phyloP scores from a whole-genome alignment of 2,329 filamentous ascomycete genomes.

The Aspergillus unguis region DNA sequence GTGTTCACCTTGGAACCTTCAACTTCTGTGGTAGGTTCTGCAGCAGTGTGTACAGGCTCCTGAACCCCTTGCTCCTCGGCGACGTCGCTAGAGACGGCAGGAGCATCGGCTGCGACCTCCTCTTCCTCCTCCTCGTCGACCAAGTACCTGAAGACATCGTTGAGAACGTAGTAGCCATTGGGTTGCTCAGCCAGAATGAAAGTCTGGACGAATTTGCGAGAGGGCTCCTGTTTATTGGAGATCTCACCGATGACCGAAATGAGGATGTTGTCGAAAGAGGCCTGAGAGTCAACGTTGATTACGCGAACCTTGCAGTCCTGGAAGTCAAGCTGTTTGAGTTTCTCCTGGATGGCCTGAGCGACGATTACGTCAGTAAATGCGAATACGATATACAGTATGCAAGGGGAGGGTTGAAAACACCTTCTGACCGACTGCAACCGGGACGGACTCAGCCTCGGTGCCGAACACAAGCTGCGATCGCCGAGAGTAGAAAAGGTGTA shows the following conservation, averaged over 20 bases:
- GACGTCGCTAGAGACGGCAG: constrained; percentile 45
- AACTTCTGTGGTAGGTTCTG: constrained; percentile 17
- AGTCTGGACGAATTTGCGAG: constrained; percentile 96
- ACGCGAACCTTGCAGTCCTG: constrained; percentile 98
- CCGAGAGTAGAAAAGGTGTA: constrained; percentile 95
- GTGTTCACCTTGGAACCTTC: constrained; percentile 33
- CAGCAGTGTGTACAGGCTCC: constrained; percentile 24
- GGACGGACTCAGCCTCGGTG: constrained; percentile 81
- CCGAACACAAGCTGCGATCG: constrained; percentile 93
- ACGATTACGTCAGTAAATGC: constrained; percentile 14
- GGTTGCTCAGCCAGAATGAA: constrained; percentile 96
- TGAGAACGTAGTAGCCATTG: constrained; percentile 96
- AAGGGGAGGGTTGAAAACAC: constrained; percentile 47
- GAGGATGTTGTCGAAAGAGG: constrained; percentile 87
- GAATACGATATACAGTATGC: not conserved
- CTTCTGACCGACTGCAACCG: constrained; percentile 81
- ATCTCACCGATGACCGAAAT: constrained; percentile 98
- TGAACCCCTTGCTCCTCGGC: constrained; percentile 36
- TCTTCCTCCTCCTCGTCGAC: constrained; percentile 75
- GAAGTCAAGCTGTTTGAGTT: constrained; percentile 88
- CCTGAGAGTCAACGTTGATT: constrained; percentile 95
- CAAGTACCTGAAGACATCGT: constrained; percentile 95
- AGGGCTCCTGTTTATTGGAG: constrained; percentile 85
- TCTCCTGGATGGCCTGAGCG: constrained; percentile 79
- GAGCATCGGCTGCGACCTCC: constrained; percentile 48